A percentile compares a stretch with the other conserved stretches of the same genome.
Conservation (phyloP, 2,329 filamentous ascomycete genomes). For the Alternaria sp. region DNA sequence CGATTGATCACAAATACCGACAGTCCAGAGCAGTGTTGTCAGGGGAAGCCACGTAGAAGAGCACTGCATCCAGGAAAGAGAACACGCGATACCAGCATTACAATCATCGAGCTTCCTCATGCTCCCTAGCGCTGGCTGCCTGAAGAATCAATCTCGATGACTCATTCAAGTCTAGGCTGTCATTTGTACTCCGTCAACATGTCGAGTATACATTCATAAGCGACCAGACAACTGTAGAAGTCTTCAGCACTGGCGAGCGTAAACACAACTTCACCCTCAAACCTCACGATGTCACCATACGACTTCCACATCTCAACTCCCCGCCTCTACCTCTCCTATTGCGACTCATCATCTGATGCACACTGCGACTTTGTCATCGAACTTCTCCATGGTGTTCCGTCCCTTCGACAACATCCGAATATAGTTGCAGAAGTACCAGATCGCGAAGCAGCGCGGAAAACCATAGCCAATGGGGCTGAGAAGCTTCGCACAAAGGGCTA, state of each 20-base stretch:
- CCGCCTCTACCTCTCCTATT: constrained; percentile 32
- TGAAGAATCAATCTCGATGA: neutral
- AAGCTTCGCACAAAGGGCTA: constrained; percentile 34
- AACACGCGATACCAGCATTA: neutral
- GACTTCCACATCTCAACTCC: constrained; percentile 72
- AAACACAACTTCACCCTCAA: neutral
- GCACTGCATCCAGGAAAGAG: neutral
- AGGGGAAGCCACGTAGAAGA: neutral
- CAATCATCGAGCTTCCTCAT: constrained; percentile 8
- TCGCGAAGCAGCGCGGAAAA: constrained; percentile 17
- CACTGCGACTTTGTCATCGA: constrained; percentile 27
- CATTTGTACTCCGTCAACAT: neutral
- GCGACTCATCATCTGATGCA: constrained; percentile 24
- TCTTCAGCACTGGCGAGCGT: neutral
- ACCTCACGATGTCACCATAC: constrained; percentile 23
- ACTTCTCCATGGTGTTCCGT: constrained; percentile 10
- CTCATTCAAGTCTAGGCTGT: constrained; percentile 5
- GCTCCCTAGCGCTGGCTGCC: constrained; percentile 11
- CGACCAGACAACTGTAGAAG: neutral
- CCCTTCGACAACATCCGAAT: neutral
- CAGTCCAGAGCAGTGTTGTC: neutral
- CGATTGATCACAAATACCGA: neutral
- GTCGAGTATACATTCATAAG: neutral
- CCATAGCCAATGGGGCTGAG: constrained; percentile 17
- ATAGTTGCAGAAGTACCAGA: neutral